phyloP scores from a whole-genome alignment of 1,284 basidiomycete species.

The Fomes fomentarius region DNA sequence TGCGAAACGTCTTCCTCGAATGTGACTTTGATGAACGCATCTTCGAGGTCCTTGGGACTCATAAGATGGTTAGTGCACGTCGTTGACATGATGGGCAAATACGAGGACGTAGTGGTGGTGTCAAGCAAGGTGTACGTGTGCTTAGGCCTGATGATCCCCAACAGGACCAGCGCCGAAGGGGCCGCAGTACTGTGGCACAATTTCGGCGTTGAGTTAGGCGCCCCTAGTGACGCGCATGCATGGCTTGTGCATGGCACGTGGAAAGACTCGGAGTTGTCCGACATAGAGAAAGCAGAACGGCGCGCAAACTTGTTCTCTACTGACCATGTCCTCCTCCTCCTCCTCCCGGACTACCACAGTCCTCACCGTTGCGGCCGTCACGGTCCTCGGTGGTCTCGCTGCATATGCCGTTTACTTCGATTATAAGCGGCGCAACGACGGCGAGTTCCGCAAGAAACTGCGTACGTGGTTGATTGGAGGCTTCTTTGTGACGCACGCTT shows the following conservation, averaged over 20 bases:
- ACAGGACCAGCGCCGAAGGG: too few relatives aligned
- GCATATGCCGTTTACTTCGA: slow-evolving; percentile 94
- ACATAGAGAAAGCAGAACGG: slow-evolving; percentile 7
- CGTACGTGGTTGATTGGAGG: slow-evolving; percentile 56
- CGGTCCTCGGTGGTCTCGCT: slow-evolving; percentile 62
- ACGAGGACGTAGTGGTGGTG: background rate
- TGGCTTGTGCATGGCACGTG: slow-evolving; percentile 20
- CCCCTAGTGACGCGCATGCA: too few relatives aligned
- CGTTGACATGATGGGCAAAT: background rate
- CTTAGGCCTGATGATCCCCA: too few relatives aligned
- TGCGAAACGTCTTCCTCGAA: slow-evolving; percentile 40
- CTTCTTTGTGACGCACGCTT: slow-evolving; percentile 10
- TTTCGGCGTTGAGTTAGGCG: too few relatives aligned
- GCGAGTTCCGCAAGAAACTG: slow-evolving; percentile 86
- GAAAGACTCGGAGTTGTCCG: slow-evolving; percentile 18
- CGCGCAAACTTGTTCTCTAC: slow-evolving; percentile 29
- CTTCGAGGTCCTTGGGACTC: slow-evolving; percentile 35
- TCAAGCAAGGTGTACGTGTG: background rate
- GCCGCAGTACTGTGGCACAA: too few relatives aligned
- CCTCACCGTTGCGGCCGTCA: slow-evolving; percentile 68
- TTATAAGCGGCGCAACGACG: slow-evolving; percentile 90
- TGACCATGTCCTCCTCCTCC: slow-evolving; percentile 34
- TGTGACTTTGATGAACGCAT: slow-evolving; percentile 55
- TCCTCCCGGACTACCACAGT: slow-evolving; percentile 37
- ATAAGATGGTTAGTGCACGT: background rate